Conservation (phyloP, 352 stramenopile species). For the Globisporangium cederbergense region DNA sequence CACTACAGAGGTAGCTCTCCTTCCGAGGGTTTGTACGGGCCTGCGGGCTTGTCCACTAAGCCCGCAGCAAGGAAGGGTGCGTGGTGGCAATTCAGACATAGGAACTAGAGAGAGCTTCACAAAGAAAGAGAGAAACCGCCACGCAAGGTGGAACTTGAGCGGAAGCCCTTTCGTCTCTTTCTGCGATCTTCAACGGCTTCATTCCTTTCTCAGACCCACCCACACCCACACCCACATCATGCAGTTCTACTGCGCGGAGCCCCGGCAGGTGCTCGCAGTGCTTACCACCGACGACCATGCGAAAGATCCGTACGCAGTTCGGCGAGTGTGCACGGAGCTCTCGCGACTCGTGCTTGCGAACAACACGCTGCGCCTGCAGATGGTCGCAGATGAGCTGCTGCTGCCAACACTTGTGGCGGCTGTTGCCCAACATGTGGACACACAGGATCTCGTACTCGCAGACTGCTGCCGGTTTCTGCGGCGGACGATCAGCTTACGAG, state of each 20-base stretch:
- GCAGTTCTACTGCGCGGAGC: slow-evolving; percentile 58
- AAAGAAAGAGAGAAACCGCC: slow-evolving; percentile 6
- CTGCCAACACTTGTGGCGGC: slow-evolving; percentile 28
- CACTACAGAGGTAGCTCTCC: no score
- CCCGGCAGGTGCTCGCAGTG: slow-evolving; percentile 28
- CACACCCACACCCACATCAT: slow-evolving; percentile 22
- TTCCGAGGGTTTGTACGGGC: no score
- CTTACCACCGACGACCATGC: slow-evolving; percentile 23
- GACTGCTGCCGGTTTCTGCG: slow-evolving; percentile 47
- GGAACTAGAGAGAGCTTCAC: no score
- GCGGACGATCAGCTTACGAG: slow-evolving; percentile 43
- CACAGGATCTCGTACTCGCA: slow-evolving; percentile 31
- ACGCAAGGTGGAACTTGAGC: no score
- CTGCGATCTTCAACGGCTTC: slow-evolving; percentile 8
- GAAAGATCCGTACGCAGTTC: slow-evolving; percentile 46
- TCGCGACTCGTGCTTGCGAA: slow-evolving; percentile 39
- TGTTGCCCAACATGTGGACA: slow-evolving; percentile 26
- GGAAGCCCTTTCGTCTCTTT: slow-evolving; percentile 1
- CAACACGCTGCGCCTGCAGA: slow-evolving; percentile 21
- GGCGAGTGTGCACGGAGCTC: slow-evolving; percentile 50
- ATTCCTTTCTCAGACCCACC: background rate
- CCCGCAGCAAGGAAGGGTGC: no score
- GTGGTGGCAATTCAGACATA: no score
- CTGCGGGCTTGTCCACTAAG: no score
- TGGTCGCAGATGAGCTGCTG: slow-evolving; percentile 33